A percentile compares a stretch with the other conserved stretches of the same genome.
phyloP scores from a whole-genome alignment of 164 flowering plant genomes.

The Litsea cubeba region DNA sequence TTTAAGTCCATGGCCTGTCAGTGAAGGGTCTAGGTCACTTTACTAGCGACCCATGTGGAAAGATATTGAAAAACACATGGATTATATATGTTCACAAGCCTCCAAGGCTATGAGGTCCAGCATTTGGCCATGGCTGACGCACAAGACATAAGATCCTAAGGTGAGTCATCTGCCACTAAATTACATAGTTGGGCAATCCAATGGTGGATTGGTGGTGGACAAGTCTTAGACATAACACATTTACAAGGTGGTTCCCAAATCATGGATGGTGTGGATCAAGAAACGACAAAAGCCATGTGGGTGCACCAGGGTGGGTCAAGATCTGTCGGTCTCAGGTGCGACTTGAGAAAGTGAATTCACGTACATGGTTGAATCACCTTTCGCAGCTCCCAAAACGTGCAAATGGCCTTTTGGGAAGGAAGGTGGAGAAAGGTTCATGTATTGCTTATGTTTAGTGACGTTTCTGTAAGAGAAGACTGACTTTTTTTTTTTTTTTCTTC shows the following conservation, averaged over 20 bases:
- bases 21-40: too few species aligned
- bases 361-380: constrained; percentile 5
- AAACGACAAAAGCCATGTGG: neutral
- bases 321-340: neutral
- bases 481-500: constrained; percentile 5
- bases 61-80: too few species aligned
- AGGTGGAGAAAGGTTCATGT: neutral
- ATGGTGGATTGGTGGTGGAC: too few species aligned
- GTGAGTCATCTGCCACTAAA: too few species aligned
- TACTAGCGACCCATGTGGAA: too few species aligned
- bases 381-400: constrained; percentile 26
- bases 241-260: neutral
- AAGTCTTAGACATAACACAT: too few species aligned
- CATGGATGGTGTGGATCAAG: neutral
- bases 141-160: too few species aligned
- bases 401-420: constrained; percentile 20
- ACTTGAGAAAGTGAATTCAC: neutral
- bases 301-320: neutral
- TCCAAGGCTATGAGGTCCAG: too few species aligned
- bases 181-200: too few species aligned
- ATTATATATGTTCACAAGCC: too few species aligned
- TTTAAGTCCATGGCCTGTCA: too few species aligned
- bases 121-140: too few species aligned
- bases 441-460: neutral
- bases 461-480: neutral